Percentiles rank a stretch among this genome's conserved stretches.
Conservation (phyloP, 768 basidiomycete genomes). For the Xerocomellus chrysenteron region DNA sequence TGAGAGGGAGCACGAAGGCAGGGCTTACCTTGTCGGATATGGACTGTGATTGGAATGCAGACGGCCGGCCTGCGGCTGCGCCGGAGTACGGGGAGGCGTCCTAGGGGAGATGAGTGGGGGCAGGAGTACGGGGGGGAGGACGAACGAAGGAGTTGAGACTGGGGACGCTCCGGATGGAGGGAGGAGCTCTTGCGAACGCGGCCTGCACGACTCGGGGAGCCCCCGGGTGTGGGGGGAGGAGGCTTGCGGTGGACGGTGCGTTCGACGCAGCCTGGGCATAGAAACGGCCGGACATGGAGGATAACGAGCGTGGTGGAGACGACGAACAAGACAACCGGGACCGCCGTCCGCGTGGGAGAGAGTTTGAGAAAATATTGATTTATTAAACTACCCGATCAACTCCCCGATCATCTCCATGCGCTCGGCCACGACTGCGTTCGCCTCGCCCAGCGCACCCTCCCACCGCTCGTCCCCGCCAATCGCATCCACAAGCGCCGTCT, state of each 20-base stretch:
- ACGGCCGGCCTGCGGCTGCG: conserved; percentile 32
- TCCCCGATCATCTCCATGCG: conserved; percentile 43
- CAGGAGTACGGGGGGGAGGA: neutral
- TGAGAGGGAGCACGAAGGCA: neutral
- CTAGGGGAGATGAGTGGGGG: conserved; percentile 18
- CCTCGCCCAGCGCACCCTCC: conserved; percentile 40
- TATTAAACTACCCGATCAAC: no score
- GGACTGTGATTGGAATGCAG: conserved; percentile 36
- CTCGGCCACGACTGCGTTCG: conserved; percentile 48
- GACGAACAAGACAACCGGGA: conserved; percentile 2
- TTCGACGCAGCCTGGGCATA: conserved; percentile 40
- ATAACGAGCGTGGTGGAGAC: conserved; percentile 20
- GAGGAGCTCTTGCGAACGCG: conserved; percentile 42
- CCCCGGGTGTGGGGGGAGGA: conserved; percentile 41
- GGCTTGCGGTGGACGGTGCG: conserved; percentile 53
- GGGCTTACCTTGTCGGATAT: conserved; percentile 58
- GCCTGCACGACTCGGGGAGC: conserved; percentile 38
- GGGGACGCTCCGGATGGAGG: conserved; percentile 34
- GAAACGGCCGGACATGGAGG: conserved; percentile 35
- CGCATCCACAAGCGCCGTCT: conserved; percentile 39
- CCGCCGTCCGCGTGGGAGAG: neutral
- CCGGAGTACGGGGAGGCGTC: conserved; percentile 42
- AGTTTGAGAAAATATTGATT: neutral
- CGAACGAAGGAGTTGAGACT: conserved; percentile 46
- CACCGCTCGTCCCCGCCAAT: conserved; percentile 29